phyloP scores from a whole-genome alignment of 805 yeast genomes.

The Lipomyces chichibuensis region DNA sequence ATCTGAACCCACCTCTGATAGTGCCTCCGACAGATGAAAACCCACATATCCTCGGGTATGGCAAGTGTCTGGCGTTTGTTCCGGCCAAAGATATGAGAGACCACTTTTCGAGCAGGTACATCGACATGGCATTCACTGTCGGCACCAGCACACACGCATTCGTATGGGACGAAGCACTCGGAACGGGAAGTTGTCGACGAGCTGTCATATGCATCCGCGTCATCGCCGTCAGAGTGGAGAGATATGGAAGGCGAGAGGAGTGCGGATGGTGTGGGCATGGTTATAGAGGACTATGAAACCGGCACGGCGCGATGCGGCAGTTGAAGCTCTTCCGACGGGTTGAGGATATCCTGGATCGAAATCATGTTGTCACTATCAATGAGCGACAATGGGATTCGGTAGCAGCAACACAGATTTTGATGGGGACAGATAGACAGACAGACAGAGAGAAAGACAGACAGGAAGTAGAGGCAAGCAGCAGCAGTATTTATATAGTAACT shows the following conservation, averaged over 20 bases:
- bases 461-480: too few species aligned
- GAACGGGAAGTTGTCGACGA: not conserved
- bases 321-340: not conserved
- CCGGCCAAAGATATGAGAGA: constrained; percentile 35
- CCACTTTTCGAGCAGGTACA: constrained; percentile 33
- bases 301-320: not conserved
- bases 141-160: constrained; percentile 16
- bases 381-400: not conserved
- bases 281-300: not conserved
- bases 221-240: constrained; percentile 1
- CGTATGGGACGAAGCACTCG: not conserved
- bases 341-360: constrained; percentile 2
- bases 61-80: constrained; percentile 36
- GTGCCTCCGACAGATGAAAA: constrained; percentile 31
- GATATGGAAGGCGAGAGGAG: not conserved
- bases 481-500: too few species aligned
- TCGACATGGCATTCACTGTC: constrained; percentile 15
- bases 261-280: not conserved
- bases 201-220: not conserved
- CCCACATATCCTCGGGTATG: constrained; percentile 31
- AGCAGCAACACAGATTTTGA: not conserved
- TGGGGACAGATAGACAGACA: too few species aligned
- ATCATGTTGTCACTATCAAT: not conserved
- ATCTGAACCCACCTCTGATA: constrained; percentile 22
- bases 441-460: too few species aligned